Evolutionary conservation across 2,329 filamentous ascomycete species (phyloP), one percentile per base, ranked within the genome.

Genomic region (Daldinia sp.): DNA sequence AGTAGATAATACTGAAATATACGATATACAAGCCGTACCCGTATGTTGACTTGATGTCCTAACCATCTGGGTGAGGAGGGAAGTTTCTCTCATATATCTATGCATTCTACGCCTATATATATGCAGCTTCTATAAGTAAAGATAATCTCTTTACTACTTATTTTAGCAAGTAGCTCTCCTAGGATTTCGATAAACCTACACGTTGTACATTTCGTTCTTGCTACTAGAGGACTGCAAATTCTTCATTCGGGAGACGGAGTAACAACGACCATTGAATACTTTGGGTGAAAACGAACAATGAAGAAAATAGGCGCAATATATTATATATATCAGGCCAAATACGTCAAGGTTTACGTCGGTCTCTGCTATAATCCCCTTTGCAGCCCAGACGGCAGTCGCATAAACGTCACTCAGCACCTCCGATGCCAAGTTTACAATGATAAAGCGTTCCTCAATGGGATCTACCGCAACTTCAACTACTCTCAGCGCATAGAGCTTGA

Each of bases 351-450:
- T 3, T 18, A 9, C 6, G 9, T 33, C 26, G 15, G 33, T 6
- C 15, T 26, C n/a, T 51, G 46, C 28, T 2, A 33, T 1, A 6
- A 23, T 3, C 13, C n/a, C 30, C 1, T 9, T 12, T 13, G 4
- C 20, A 23, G 2, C 20, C 20, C 20, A 23, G 20, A 23, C 20
- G 20, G 20, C 20, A 23, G 20, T 23, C 20, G 9, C 18, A 15
- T 10, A 15, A 10, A 53, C 15, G 12, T 20, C 30, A 26, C 46
- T 23, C 20, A 12, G 13, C 26, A 30, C 6, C 9, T 6, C 12
- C 15, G n/a, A 4, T 60, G 39, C 33, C 6, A 18, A 30, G 39
- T 60, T 6, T 46, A 60, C 30, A 6, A 57, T 13, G 42, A 63
- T n/a, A n/a, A n/a, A 1, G 5, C 2, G n/a, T 56, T 65, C 35